Evolutionary conservation across 2,329 filamentous ascomycete genomes (phyloP).

Genomic region (Penicillium crustosum): DNA sequence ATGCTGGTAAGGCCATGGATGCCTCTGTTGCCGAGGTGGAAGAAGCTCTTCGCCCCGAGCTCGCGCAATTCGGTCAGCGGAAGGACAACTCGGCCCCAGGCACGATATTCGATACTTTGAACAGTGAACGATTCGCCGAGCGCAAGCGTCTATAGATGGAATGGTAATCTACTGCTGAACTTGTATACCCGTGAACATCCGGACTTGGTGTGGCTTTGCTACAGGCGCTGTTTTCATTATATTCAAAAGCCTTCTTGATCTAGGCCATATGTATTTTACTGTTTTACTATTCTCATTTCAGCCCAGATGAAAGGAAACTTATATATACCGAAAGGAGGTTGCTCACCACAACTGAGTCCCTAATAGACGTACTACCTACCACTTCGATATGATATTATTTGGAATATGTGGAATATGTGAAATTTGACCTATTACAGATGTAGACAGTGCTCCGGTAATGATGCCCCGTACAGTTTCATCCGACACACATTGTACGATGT

Average conservation of each 20-base stretch:
- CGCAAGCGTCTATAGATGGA: constrained; percentile 30
- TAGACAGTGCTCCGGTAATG: not conserved
- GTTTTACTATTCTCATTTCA: constrained; percentile 16
- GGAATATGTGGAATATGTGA: not conserved
- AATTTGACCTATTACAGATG: not conserved
- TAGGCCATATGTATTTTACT: constrained; percentile 24
- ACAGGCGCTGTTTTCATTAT: constrained; percentile 10
- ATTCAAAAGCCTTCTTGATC: constrained; percentile 9
- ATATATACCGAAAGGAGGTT: not conserved
- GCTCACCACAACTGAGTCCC: not conserved
- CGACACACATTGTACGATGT: not conserved
- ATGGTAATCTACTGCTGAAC: constrained; percentile 2
- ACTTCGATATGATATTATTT: not conserved
- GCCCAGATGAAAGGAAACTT: constrained; percentile 7
- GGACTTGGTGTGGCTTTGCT: constrained; percentile 3
- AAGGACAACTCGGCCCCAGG: constrained; percentile 30
- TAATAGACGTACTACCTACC: not conserved
- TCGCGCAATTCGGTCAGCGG: constrained; percentile 45
- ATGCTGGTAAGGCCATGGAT: constrained; percentile 45
- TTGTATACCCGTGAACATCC: constrained; percentile 12
- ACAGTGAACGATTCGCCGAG: constrained; percentile 39
- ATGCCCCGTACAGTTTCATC: not conserved
- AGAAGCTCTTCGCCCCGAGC: constrained; percentile 41
- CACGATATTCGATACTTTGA: constrained; percentile 37
- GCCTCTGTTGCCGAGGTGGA: constrained; percentile 38